Conservation (phyloP, 139 green algal species). For the Pleodorina starrii region DNA sequence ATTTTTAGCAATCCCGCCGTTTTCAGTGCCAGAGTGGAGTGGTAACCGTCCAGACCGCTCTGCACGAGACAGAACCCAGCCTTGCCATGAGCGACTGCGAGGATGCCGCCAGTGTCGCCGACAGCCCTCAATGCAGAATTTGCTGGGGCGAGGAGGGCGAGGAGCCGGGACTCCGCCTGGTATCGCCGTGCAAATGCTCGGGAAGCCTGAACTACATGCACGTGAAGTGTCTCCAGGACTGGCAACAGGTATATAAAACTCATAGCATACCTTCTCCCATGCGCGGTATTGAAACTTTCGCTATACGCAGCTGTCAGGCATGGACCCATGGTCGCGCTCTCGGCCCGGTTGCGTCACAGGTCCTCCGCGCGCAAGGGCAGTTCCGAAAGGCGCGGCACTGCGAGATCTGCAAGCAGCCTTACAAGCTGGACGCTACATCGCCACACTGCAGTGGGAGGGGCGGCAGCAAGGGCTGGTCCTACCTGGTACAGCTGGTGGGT, state of each 20-base stretch:
- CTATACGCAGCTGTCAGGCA: background rate
- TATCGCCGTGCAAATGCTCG: slow-evolving; percentile 15
- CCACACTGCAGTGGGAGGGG: background rate
- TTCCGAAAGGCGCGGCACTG: slow-evolving; percentile 29
- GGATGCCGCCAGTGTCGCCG: too few relatives aligned
- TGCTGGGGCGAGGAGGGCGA: slow-evolving; percentile 28
- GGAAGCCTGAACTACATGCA: slow-evolving; percentile 38
- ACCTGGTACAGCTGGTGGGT: background rate
- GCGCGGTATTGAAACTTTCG: background rate
- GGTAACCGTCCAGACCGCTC: too few relatives aligned
- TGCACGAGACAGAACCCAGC: too few relatives aligned
- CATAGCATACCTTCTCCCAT: too few relatives aligned
- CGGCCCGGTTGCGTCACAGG: background rate
- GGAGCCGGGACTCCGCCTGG: background rate
- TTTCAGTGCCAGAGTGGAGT: too few relatives aligned
- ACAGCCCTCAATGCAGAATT: background rate
- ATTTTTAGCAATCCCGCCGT: too few relatives aligned
- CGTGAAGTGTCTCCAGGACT: slow-evolving; percentile 24
- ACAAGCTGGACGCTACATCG: background rate
- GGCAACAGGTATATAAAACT: slow-evolving; percentile 12
- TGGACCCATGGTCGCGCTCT: background rate
- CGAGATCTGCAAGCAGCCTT: slow-evolving; percentile 34
- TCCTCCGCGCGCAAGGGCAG: slow-evolving; percentile 15
- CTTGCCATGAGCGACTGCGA: too few relatives aligned
- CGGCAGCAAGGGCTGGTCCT: background rate